These are phyloP conservation scores for Microcyclospora tardicrescens DNA, from an alignment of 2,329 filamentous ascomycete genomes.

Conservation along the genomic window DNA sequence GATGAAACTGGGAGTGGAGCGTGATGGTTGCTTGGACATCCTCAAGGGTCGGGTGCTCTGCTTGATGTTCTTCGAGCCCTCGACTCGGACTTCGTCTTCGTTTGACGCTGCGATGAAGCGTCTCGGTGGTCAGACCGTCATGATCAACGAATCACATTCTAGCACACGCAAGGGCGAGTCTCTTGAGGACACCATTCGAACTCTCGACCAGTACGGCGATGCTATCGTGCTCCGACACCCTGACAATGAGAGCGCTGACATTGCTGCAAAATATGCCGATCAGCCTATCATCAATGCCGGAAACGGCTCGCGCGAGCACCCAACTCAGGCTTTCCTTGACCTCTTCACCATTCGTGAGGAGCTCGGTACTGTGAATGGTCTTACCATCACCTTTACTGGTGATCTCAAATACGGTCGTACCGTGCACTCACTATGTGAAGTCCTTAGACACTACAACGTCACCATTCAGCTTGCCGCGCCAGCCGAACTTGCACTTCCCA, in stretches of 20 bases:
- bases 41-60: slow-evolving; percentile 76
- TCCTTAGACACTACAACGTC: slow-evolving; percentile 92
- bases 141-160: slow-evolving; percentile 69
- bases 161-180: slow-evolving; percentile 91
- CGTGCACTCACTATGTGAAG: slow-evolving; percentile 86
- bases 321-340: slow-evolving; percentile 93
- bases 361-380: slow-evolving; percentile 82
- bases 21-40: slow-evolving; percentile 76
- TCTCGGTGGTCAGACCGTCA: slow-evolving; percentile 74
- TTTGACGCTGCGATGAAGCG: slow-evolving; percentile 99
- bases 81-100: slow-evolving; percentile 84
- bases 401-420: slow-evolving; percentile 88
- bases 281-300: slow-evolving; percentile 95
- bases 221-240: slow-evolving; percentile 94
- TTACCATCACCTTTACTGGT: slow-evolving; percentile 92
- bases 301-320: slow-evolving; percentile 91
- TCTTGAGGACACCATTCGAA: slow-evolving; percentile 85
- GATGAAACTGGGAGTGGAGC: slow-evolving; percentile 90
- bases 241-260: slow-evolving; percentile 63
- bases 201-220: slow-evolving; percentile 85
- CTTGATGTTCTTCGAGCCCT: slow-evolving; percentile 96
- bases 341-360: slow-evolving; percentile 98
- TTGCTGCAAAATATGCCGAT: slow-evolving; percentile 73
- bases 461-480: slow-evolving; percentile 85
- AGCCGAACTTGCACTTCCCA: slow-evolving; percentile 61